A percentile compares a stretch with the other conserved stretches of the same genome.
Conservation (phyloP, 768 basidiomycete genomes). For the Boletales sp. region DNA sequence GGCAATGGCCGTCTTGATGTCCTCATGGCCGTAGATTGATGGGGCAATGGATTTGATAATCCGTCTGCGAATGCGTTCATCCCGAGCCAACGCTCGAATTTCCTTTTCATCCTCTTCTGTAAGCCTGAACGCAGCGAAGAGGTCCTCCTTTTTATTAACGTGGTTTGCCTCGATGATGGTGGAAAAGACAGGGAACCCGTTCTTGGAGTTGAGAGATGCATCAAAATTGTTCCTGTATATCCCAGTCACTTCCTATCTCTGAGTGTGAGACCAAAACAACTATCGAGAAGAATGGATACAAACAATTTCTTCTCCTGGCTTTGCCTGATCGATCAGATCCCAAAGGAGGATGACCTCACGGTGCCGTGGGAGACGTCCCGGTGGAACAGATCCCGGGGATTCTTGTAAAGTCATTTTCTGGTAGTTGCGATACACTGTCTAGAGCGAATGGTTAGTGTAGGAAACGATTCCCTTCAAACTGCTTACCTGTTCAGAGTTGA, state of each 20-base stretch:
- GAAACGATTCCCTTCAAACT: background rate
- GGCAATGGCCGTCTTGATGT: constrained; percentile 97
- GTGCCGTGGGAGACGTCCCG: constrained; percentile 94
- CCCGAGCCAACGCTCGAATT: constrained; percentile 81
- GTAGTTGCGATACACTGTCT: constrained; percentile 98
- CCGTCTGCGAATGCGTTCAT: constrained; percentile 93
- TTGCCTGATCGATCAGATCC: constrained; percentile 97
- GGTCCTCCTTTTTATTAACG: constrained; percentile 97
- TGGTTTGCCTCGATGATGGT: constrained; percentile 98
- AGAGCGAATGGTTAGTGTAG: background rate
- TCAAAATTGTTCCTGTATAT: constrained; percentile 99
- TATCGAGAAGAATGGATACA: constrained; percentile 28
- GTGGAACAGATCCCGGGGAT: constrained; percentile 95
- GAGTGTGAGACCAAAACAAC: constrained; percentile 6
- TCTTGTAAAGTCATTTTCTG: constrained; percentile 99
- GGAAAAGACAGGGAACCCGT: constrained; percentile 99
- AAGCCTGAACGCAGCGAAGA: constrained; percentile 96
- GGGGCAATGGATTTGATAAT: constrained; percentile 99
- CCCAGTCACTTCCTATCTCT: constrained; percentile 86
- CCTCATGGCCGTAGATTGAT: constrained; percentile 98
- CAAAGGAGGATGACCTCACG: constrained; percentile 95
- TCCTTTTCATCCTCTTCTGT: constrained; percentile 96
- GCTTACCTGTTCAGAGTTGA: constrained; percentile 92
- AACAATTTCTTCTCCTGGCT: constrained; percentile 98
- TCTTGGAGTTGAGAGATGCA: constrained; percentile 95